Evolutionary conservation across 331 rosid species (phyloP), one percentile per base, ranked within the genome.

Genomic region (Pyrus hybrid): DNA sequence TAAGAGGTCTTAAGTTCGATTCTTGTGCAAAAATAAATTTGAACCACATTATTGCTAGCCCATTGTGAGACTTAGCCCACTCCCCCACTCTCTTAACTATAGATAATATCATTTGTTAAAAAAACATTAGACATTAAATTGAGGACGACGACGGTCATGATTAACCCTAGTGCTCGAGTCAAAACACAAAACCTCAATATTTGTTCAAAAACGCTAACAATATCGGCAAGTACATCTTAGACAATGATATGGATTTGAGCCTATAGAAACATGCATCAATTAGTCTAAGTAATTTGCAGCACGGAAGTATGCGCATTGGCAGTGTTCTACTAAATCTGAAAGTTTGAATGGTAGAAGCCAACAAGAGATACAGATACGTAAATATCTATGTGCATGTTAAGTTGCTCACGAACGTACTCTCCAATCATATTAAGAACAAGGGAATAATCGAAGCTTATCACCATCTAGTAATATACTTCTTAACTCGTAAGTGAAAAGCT

Each of bases 331-430:
- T n/a, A 51, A 30, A 5, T 53, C 14, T 14, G 23, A 58, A 4
- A 72, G 54, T 35, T 72, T 58, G 37, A 72, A 72, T 22, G 67
- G 26, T 37, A 35, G 37, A 72, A 72, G 37, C 67, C 76, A 72
- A 23, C 30, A 35, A 72, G 57, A 35, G 60, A 37, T 22, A 43
- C 7, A 5, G 29, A 57, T 51, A 51, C 7, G 21, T 16, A 51
- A 51, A 17, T 0, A 51, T 51, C 57, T 17, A 17, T 49, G n/a
- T 49, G 56, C 56, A 49, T 49, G 4, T 16, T 49, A 16, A 49
- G 56, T 17, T 49, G n/a, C n/a, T 16, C 3, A 49, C 9, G n/a
- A 49, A 49, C 56, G 9, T 49, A 49, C 56, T 16, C n/a, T 49
- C 9, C 56, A 49, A 17, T 17, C 56, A 49, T 49, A 49, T 49